A percentile compares a stretch with the other conserved stretches of the same genome.
Conservation (phyloP, 352 stramenopile species). For the Phytophthora melonis region DNA sequence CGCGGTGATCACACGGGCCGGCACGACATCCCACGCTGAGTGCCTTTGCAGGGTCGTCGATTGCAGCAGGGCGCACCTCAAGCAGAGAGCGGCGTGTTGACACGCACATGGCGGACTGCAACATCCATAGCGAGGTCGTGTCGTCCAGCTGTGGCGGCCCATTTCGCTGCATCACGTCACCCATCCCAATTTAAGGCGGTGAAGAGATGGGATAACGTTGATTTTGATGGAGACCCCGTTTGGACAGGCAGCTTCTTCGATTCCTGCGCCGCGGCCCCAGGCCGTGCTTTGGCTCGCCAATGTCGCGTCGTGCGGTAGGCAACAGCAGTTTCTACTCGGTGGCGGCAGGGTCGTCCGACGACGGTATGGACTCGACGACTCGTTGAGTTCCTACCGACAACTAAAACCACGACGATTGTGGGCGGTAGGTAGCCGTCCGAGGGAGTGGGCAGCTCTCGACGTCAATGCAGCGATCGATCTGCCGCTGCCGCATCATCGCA, state of each 20-base stretch:
- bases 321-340: no score
- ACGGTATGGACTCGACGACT: no score
- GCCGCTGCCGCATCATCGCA: no score
- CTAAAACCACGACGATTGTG: no score
- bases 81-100: conserved; percentile 3
- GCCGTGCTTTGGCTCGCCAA: not conserved
- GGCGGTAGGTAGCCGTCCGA: no score
- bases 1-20: not conserved
- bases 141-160: conserved; percentile 15
- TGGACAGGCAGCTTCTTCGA: not conserved
- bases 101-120: conserved; percentile 13
- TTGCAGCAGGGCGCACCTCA: conserved; percentile 15
- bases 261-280: no score
- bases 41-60: conserved; percentile 16
- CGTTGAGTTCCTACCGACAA: no score
- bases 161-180: conserved; percentile 2
- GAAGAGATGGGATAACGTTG: no score
- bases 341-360: not conserved
- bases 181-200: no score
- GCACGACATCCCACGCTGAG: conserved; percentile 8
- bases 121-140: conserved; percentile 15
- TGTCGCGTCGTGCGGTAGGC: not conserved
- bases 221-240: not conserved
- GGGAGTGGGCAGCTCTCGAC: no score
- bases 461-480: no score